Conservation (phyloP, 305 asterid species). For the Fraxinus xanthoxyloides region DNA sequence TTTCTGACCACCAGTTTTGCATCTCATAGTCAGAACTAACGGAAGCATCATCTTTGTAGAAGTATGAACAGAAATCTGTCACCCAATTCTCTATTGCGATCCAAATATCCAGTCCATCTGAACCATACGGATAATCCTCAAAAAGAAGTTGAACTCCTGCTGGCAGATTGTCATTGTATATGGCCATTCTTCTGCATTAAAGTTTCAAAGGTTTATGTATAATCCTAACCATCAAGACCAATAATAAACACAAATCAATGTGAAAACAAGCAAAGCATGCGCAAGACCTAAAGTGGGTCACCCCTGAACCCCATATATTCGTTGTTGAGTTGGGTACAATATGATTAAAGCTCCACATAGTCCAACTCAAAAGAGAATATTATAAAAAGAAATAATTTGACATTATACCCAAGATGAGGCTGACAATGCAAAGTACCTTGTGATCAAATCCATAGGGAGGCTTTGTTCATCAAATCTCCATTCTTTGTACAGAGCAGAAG, state of each 20-base stretch:
- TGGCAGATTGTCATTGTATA: conserved; percentile 28
- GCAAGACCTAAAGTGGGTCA: background rate
- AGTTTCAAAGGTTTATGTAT: conserved; percentile 2
- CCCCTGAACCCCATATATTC: background rate
- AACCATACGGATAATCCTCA: conserved; percentile 51
- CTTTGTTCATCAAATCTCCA: conserved; percentile 62
- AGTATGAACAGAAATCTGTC: conserved; percentile 33
- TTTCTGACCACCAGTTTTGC: conserved; percentile 53
- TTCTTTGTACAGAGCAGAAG: conserved; percentile 41
- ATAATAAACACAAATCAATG: background rate
- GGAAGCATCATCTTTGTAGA: conserved; percentile 38
- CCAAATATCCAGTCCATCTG: conserved; percentile 56
- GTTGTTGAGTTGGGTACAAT: background rate
- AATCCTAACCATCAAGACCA: background rate
- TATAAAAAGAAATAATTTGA: background rate
- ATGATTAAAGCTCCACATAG: background rate
- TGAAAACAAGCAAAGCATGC: background rate
- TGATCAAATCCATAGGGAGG: conserved; percentile 50
- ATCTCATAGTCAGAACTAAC: conserved; percentile 42
- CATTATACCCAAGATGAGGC: background rate
- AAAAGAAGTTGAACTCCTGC: conserved; percentile 44
- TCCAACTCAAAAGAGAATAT: background rate
- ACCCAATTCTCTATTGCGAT: conserved; percentile 47
- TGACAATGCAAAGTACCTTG: conserved; percentile 32
- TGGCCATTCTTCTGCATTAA: conserved; percentile 45